These are phyloP conservation scores for Sporothrix pseudoabietina DNA, from an alignment of 2,329 filamentous ascomycete genomes.

Conservation along the genomic window DNA sequence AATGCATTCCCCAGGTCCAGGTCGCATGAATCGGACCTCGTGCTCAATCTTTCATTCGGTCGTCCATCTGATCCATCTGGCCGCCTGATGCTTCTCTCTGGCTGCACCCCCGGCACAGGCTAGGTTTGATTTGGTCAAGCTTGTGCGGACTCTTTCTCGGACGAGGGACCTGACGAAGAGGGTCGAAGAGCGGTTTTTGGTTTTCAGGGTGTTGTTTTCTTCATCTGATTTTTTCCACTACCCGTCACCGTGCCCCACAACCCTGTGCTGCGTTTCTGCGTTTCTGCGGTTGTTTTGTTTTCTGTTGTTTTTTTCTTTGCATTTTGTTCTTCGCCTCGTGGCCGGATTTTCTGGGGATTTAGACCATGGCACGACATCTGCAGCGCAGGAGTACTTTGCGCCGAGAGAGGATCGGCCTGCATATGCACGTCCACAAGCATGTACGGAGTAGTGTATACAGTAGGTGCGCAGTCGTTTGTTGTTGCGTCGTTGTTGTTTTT, in stretches of 20 bases:
- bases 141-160: not conserved
- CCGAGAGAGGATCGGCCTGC: not conserved
- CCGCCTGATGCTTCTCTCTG: not conserved
- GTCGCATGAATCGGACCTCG: slow-evolving; percentile 6
- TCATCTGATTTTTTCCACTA: slow-evolving; percentile 1
- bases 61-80: not conserved
- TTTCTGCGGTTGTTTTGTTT: not conserved
- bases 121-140: slow-evolving; percentile 13
- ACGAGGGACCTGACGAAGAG: not conserved
- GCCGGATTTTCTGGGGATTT: not conserved
- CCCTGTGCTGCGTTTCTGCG: not conserved
- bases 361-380: not conserved
- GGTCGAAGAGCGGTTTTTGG: not conserved
- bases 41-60: not conserved
- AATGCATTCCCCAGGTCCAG: not conserved
- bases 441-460: too few species aligned
- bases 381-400: not conserved
- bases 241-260: not conserved
- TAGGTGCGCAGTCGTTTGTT: slow-evolving; percentile 16
- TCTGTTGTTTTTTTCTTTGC: too few species aligned
- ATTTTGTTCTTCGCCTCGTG: not conserved
- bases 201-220: not conserved
- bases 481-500: not conserved
- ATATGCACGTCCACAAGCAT: not conserved
- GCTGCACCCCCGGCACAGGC: not conserved